A percentile compares a stretch with the other conserved stretches of the same genome.
Evolutionary conservation across 2,329 filamentous ascomycete genomes (phyloP).

Genomic region (Apiospora koreana): DNA sequence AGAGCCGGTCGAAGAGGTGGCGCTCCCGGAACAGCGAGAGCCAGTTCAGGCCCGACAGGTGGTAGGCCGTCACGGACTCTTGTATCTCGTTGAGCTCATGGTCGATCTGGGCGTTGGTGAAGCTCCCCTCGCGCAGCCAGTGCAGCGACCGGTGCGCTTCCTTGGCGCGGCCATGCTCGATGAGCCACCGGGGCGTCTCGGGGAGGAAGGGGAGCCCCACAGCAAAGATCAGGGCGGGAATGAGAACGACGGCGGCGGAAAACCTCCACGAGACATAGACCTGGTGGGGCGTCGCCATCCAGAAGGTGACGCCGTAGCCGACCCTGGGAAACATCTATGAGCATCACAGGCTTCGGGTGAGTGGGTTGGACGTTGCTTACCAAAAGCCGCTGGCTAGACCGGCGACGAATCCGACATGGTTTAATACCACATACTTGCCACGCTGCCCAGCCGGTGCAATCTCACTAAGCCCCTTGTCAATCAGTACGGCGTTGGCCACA

Average conservation of each 20-base stretch:
- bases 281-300: constrained; percentile 44
- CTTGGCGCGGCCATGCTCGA: constrained; percentile 29
- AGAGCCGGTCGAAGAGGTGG: constrained; percentile 49
- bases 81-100: constrained; percentile 44
- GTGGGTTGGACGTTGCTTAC: constrained; percentile 34
- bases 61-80: constrained; percentile 37
- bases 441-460: constrained; percentile 54
- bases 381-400: constrained; percentile 57
- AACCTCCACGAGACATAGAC: constrained; percentile 53
- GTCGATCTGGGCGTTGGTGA: constrained; percentile 36
- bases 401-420: constrained; percentile 58
- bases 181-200: constrained; percentile 38
- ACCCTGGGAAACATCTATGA: constrained; percentile 40
- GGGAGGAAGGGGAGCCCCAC: constrained; percentile 35
- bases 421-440: constrained; percentile 58
- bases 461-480: constrained; percentile 40
- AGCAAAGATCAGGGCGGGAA: constrained; percentile 52
- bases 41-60: constrained; percentile 39
- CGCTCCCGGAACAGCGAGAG: constrained; percentile 49
- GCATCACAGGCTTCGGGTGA: no score
- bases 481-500: neutral
- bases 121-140: constrained; percentile 36
- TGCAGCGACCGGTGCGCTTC: constrained; percentile 32
- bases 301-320: constrained; percentile 57
- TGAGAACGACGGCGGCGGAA: constrained; percentile 51